phyloP scores from a whole-genome alignment of 1,284 basidiomycete species.

The Ceratobasidium sp. region DNA sequence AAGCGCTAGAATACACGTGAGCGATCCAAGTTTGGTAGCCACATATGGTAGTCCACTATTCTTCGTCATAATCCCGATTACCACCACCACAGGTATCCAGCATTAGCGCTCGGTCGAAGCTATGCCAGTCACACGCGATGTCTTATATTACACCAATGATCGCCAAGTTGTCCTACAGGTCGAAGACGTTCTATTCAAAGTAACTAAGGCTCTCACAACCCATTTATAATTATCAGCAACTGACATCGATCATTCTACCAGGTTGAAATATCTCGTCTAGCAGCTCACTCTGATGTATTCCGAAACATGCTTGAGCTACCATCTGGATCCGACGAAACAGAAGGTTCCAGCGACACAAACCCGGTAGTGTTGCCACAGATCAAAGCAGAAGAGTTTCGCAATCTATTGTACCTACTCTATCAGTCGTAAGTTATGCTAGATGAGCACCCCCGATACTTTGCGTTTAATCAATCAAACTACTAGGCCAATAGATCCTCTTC shows the following conservation, averaged over 20 bases:
- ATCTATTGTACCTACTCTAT: neutral
- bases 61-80: too few relatives aligned
- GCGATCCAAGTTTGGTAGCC: too few relatives aligned
- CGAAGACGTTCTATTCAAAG: slow-evolving; percentile 18
- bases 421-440: neutral
- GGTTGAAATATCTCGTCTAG: slow-evolving; percentile 9
- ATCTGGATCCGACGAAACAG: neutral
- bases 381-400: slow-evolving; percentile 4
- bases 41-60: too few relatives aligned
- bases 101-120: neutral
- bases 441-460: too few relatives aligned
- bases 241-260: too few relatives aligned
- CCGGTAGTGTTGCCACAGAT: slow-evolving; percentile 2
- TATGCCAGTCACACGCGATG: neutral
- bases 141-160: neutral
- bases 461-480: too few relatives aligned
- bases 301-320: slow-evolving; percentile 1
- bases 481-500: too few relatives aligned
- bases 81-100: too few relatives aligned
- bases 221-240: too few relatives aligned
- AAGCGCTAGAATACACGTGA: too few relatives aligned
- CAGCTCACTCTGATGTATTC: neutral
- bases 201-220: too few relatives aligned
- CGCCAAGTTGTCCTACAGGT: neutral
- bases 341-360: neutral